Percentiles rank a stretch among this genome's conserved stretches.
phyloP scores from a whole-genome alignment of 495 filamentous ascomycete species.

The Coniosporium apollinis region DNA sequence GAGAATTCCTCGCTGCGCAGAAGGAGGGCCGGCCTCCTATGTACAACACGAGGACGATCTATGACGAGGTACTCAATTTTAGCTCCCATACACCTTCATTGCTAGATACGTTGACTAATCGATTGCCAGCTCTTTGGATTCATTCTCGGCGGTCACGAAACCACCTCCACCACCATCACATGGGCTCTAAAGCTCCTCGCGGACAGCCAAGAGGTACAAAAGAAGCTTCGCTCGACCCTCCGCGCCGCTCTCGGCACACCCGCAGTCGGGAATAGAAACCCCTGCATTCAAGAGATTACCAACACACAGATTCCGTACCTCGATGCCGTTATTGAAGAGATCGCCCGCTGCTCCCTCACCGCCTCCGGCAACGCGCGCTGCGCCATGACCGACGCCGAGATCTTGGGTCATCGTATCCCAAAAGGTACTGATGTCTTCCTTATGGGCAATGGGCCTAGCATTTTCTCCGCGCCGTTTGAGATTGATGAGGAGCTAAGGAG shows the following conservation, averaged over 20 bases:
- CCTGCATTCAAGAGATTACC: constrained; percentile 1
- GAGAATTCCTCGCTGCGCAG: neutral
- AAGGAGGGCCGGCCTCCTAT: neutral
- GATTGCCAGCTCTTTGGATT: no score
- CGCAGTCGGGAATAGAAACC: neutral
- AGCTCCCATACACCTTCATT: no score
- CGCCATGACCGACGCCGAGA: constrained; percentile 1
- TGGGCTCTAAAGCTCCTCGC: constrained; percentile 8
- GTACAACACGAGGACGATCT: neutral
- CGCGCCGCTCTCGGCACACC: neutral
- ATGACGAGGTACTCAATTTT: neutral
- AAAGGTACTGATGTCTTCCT: constrained; percentile 9
- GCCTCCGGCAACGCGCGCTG: neutral
- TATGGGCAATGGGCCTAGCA: constrained; percentile 3
- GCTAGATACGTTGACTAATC: no score
- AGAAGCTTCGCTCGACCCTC: constrained; percentile 3
- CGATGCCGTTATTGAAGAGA: constrained; percentile 8
- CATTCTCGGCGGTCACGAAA: constrained; percentile 7
- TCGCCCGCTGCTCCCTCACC: constrained; percentile 1
- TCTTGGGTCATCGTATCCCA: constrained; percentile 7
- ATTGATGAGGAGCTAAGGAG: constrained; percentile 3
- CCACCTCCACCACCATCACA: constrained; percentile 1
- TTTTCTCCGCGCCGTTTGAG: neutral
- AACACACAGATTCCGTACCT: constrained; percentile 5
- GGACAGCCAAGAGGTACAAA: constrained; percentile 5